Evolutionary conservation across 192 early-diverging fungal genomes (phyloP).

Genomic region (Backusella macrospora): DNA sequence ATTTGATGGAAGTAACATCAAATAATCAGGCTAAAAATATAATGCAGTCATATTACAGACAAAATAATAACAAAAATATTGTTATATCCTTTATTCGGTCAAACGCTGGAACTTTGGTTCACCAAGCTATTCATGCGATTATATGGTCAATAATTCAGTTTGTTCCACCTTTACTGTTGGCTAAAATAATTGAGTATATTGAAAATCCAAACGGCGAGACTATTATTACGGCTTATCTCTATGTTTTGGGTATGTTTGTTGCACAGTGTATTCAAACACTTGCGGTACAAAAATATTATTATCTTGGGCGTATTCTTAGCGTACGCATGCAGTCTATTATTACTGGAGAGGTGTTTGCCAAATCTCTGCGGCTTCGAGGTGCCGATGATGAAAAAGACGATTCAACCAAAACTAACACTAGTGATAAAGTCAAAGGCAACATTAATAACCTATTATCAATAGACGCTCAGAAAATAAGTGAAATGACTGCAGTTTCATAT

Average conservation of each 20-base stretch:
- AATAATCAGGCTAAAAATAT: no score
- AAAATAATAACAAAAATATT: no score
- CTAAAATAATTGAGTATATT: not conserved
- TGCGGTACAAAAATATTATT: slow-evolving; percentile 4
- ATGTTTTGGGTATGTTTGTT: not conserved
- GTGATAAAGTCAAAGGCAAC: not conserved
- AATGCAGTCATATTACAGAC: no score
- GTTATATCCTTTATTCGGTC: not conserved
- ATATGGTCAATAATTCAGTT: not conserved
- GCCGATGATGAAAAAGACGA: not conserved
- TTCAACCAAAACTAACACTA: not conserved
- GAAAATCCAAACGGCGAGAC: not conserved
- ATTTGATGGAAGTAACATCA: not conserved
- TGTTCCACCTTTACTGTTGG: not conserved
- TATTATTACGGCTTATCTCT: not conserved
- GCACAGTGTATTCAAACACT: not conserved
- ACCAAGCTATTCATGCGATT: not conserved
- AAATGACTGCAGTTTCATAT: not conserved
- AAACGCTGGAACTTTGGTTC: no score
- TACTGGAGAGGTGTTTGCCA: not conserved
- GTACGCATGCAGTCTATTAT: not conserved
- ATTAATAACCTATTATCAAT: not conserved
- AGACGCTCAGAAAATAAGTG: slow-evolving; percentile 1
- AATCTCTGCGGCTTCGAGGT: not conserved
- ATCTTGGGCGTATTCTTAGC: not conserved